Base-by-base conservation (phyloP, 2,329 filamentous ascomycete genomes). In the Niveomyces coronatus region DNA sequence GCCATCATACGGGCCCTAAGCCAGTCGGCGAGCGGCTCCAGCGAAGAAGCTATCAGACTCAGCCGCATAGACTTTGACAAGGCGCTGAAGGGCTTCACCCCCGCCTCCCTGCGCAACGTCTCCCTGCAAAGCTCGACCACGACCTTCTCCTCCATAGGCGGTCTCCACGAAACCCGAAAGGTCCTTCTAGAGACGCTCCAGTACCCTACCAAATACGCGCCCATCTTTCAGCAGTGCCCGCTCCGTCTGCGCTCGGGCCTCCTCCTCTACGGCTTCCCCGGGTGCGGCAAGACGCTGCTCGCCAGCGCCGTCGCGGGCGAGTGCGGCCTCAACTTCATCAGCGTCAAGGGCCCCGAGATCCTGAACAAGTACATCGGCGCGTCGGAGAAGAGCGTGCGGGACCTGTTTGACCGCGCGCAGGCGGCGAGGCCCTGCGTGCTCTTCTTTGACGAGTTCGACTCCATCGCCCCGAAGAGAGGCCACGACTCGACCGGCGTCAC, bases 331-430 rank as follows among this genome's bases (percentile, higher is more conserved):
- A 98, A 98, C 60, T 98, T 98, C 61, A 98, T 98, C 60, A 88
- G 82, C 28, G 91, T 98, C 53, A 98, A 98, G 63, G 91, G 91
- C 0, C 91, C 91, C 0, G 93, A 98, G 59, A 96, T 98, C 42
- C 65, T 98, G 39, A 98, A 98, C 69, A 98, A 98, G 63, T 98
- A 98, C 58, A 98, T 98, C 42, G 91, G 91, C 53, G 91, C 91
- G 1, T 94, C 85, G 19, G 91, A 98, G 54, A 98, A 98, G 68
- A 87, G 80, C 44, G 88, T 98, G 6, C 79, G 93, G 29, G 91
- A 98, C 57, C 69, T 98, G 1, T 98, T 98, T 53, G 89, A 94
- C 55, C 77, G 91, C 29, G 91, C 91, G 0, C 79, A 82, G 53
- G 89, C 91, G 3, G 91, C 91, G 4, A 79, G 82, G 43, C 93